Percentiles rank a stretch among this genome's conserved stretches.
phyloP scores from a whole-genome alignment of 306 rosid species.

The barrel medic (Medicago truncatula) region MtrunA17r5.0-ANR NC_053044.1:37949501-37950000 shows the following conservation, averaged over 20 bases:
- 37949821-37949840: slow-evolving; percentile 79
- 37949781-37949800: slow-evolving; percentile 80
- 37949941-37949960: slow-evolving; percentile 79
- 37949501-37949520: slow-evolving; percentile 76
- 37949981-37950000: slow-evolving; percentile 94
- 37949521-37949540: slow-evolving; percentile 80
- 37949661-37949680: slow-evolving; percentile 77
- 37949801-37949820: slow-evolving; percentile 96
- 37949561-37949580: slow-evolving; percentile 82
- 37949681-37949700: slow-evolving; percentile 74
- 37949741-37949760: slow-evolving; percentile 91
- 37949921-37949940: slow-evolving; percentile 96
- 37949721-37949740: slow-evolving; percentile 86
- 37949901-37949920: slow-evolving; percentile 80
- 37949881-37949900: slow-evolving; percentile 88
- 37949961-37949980: slow-evolving; percentile 76
- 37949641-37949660: slow-evolving; percentile 62
- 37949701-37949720: slow-evolving; percentile 92
- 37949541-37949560: slow-evolving; percentile 76
- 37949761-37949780: slow-evolving; percentile 75
- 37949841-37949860: slow-evolving; percentile 70
- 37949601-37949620: slow-evolving; percentile 91
- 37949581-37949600: slow-evolving; percentile 84
- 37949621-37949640: slow-evolving; percentile 83
- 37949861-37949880: slow-evolving; percentile 92